These are phyloP conservation scores for Magnusiomyces suaveolens DNA, from an alignment of 1,139 yeast genomes.

Conservation along the genomic window DNA sequence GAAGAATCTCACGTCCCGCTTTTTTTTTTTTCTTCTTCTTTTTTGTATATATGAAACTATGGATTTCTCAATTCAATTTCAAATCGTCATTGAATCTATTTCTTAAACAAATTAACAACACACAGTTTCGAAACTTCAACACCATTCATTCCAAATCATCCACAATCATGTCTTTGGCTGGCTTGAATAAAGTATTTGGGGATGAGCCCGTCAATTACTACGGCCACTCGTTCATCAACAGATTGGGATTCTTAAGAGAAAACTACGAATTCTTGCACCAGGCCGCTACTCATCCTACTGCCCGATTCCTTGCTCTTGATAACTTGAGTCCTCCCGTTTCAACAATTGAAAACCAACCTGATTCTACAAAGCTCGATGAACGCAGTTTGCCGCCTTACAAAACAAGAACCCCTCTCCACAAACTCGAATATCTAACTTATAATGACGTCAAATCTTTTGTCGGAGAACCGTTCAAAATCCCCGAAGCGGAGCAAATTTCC, in stretches of 20 bases:
- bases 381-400: not conserved
- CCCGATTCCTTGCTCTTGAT: slow-evolving; percentile 50
- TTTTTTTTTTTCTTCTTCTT: too few species aligned
- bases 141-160: not conserved
- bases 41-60: too few species aligned
- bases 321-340: slow-evolving; percentile 25
- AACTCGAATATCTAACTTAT: slow-evolving; percentile 19
- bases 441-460: slow-evolving; percentile 23
- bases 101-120: not conserved
- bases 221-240: slow-evolving; percentile 56
- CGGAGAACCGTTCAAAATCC: slow-evolving; percentile 29
- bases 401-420: slow-evolving; percentile 7
- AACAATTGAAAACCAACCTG: not conserved
- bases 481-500: slow-evolving; percentile 24
- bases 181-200: slow-evolving; percentile 16
- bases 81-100: not conserved
- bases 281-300: slow-evolving; percentile 43
- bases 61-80: too few species aligned
- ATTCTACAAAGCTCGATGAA: not conserved
- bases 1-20: too few species aligned
- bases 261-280: slow-evolving; percentile 49
- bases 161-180: not conserved
- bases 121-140: too few species aligned
- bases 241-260: slow-evolving; percentile 70
- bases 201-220: slow-evolving; percentile 27